Evolutionary conservation across 805 yeast species (phyloP), one percentile per base, ranked within the genome.

Genomic region (Monosporozyma yasuniensis): DNA sequence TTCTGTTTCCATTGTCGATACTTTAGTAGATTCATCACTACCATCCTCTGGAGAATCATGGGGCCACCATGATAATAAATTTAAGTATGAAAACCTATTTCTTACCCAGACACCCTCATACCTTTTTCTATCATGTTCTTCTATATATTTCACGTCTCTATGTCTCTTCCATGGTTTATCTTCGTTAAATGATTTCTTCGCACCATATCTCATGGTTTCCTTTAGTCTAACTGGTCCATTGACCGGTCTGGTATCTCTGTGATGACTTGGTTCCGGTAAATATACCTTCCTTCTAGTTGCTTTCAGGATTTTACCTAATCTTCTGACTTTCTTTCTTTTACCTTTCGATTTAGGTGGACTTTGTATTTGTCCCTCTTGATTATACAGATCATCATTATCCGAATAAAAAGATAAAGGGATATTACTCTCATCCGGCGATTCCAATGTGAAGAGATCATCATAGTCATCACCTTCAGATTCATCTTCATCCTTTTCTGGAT

Each of bases 31-130:
- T 39, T 25, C 37, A 16, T 34, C 23, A 23, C 41, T 23, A 25
- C 23, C 32, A 22, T 35, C 42, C 9, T 23, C 42, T 8, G 8
- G 21, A 5, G n/a, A 22, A 18, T 47, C 42, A 19, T 12, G 25
- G 4, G 56, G 57, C 65, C 67, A 65, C 67, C 69, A 65, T 14
- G 63, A 61, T 11, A 67, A 55, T 21, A 64, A 44, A 35, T 72
- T 72, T 55, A 83, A 64, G 58, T 83, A 83, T 3, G 70, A 60
- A 2, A 93, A 95, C 54, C 79, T 80, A 62, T 93, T 93, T 32
- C 96, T 81, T 0, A 84, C 95, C 96, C 96, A 93, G 14, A 93
- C 77, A 23, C 95, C 95, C 65, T 90, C 97, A 65, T 91, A 93
- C 37, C 98, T 69, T 62, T 89, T 89, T 52, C 87, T 75, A 63